These are phyloP conservation scores for Phytophthora podocarpi DNA, from an alignment of 352 stramenopile genomes.

Conservation along the genomic window DNA sequence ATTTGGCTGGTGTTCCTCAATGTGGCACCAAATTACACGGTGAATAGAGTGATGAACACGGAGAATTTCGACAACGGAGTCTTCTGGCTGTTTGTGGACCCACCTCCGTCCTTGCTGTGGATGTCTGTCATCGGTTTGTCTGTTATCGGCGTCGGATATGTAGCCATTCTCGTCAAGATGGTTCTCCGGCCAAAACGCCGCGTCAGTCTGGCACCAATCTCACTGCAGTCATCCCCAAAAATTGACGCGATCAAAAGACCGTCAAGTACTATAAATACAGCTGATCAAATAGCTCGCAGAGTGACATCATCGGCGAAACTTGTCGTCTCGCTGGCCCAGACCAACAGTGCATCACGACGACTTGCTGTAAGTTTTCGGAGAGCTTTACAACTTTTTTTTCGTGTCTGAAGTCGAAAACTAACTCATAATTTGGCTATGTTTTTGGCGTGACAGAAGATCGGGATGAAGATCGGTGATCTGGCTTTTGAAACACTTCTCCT, in stretches of 20 bases:
- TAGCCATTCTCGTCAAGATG: slow-evolving; percentile 18
- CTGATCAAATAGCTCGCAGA: neutral
- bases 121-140: slow-evolving; percentile 16
- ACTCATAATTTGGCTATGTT: neutral
- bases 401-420: too few relatives aligned
- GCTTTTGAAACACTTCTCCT: slow-evolving; percentile 29
- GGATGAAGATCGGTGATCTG: slow-evolving; percentile 34
- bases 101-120: slow-evolving; percentile 8
- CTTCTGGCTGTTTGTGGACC: slow-evolving; percentile 43
- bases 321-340: neutral
- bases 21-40: slow-evolving; percentile 23
- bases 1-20: slow-evolving; percentile 32
- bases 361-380: slow-evolving; percentile 15
- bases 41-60: slow-evolving; percentile 40
- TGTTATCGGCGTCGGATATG: slow-evolving; percentile 17
- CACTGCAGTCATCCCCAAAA: neutral
- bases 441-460: slow-evolving; percentile 15
- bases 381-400: too few relatives aligned
- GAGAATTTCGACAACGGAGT: slow-evolving; percentile 30
- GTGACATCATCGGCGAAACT: slow-evolving; percentile 20
- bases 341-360: slow-evolving; percentile 1
- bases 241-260: neutral
- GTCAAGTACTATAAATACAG: neutral
- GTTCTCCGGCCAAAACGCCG: slow-evolving; percentile 9
- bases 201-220: neutral